phyloP scores from a whole-genome alignment of 306 rosid genomes.

The Crotalaria pallida region DNA sequence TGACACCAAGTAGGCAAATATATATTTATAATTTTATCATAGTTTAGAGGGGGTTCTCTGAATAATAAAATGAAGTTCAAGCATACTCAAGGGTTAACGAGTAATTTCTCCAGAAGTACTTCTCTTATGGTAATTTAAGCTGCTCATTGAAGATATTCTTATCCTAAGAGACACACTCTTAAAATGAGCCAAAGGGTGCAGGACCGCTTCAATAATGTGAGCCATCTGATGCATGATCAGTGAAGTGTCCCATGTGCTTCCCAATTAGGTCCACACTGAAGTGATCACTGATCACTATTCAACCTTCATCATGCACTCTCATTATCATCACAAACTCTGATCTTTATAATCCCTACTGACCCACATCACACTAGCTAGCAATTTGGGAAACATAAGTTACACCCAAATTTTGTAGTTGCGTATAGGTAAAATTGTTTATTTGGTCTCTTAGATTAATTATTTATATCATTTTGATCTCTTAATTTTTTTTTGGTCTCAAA shows the following conservation, averaged over 20 bases:
- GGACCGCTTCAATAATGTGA: slow-evolving; percentile 6
- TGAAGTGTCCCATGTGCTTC: slow-evolving; percentile 20
- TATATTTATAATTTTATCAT: no score
- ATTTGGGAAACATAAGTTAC: background rate
- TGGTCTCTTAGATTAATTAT: no score
- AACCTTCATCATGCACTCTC: background rate
- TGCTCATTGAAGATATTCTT: background rate
- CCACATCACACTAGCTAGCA: background rate
- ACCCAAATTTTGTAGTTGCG: background rate
- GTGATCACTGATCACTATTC: background rate
- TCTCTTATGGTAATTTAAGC: background rate
- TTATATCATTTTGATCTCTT: no score
- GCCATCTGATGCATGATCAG: slow-evolving; percentile 19
- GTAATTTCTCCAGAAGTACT: no score
- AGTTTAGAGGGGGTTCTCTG: no score
- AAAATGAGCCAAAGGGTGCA: background rate
- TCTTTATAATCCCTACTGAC: background rate
- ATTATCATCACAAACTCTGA: background rate
- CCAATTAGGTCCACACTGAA: background rate
- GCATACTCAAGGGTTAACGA: no score
- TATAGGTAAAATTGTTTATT: no score
- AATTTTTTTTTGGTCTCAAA: no score
- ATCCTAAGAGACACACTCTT: background rate
- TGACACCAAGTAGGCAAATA: no score
- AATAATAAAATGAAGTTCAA: no score